Conservation (phyloP, 148 eudicot species). For the Rhododendron ovatum region DNA sequence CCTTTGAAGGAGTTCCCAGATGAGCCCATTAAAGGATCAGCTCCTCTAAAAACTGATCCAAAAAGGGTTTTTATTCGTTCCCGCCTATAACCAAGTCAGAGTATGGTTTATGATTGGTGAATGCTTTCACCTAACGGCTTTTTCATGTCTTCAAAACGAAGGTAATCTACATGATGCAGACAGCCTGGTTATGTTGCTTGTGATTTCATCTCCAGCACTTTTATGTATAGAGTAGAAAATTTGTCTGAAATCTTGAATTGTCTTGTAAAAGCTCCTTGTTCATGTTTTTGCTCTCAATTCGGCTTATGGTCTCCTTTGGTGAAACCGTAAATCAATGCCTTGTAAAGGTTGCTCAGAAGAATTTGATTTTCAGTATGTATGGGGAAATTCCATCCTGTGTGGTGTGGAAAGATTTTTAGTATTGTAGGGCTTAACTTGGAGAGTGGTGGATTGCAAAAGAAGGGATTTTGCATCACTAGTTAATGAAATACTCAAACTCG, state of each 20-base stretch:
- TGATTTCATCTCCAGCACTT: neutral
- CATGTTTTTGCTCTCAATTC: neutral
- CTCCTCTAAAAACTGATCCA: conserved; percentile 8
- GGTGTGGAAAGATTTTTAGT: neutral
- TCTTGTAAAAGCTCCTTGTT: neutral
- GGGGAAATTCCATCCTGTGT: neutral
- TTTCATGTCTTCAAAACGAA: neutral
- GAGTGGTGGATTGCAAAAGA: neutral
- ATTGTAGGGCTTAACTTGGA: neutral
- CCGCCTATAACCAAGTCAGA: conserved; percentile 23
- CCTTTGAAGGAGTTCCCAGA: conserved; percentile 21
- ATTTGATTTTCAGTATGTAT: neutral
- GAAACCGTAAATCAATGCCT: neutral
- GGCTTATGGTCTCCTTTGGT: neutral
- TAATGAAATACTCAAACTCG: neutral
- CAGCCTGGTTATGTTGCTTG: neutral
- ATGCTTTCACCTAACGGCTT: neutral
- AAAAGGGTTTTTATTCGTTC: conserved; percentile 39
- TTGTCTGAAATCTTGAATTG: neutral
- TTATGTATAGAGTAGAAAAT: neutral
- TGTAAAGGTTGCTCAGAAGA: neutral
- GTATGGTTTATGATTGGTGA: neutral
- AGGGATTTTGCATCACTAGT: neutral
- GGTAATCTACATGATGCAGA: neutral
- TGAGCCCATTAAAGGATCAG: conserved; percentile 20